These are phyloP conservation scores for Juglanconis sp. DNA, from an alignment of 2,329 filamentous ascomycete species.

Conservation along the genomic window DNA sequence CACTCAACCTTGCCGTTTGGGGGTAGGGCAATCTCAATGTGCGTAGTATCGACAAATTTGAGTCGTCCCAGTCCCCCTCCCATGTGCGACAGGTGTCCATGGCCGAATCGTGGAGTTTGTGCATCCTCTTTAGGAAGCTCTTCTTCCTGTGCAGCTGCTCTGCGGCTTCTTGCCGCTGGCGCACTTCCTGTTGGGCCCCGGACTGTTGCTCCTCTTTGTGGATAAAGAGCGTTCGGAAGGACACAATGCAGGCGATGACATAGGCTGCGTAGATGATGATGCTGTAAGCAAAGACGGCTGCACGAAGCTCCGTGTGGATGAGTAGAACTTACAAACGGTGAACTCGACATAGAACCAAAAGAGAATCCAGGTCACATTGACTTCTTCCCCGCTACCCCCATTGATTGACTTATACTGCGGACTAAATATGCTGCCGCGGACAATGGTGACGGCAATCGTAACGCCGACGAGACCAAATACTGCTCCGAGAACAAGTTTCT, in stretches of 20 bases:
- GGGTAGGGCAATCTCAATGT: background rate
- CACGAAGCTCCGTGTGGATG: background rate
- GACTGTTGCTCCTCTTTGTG: constrained; percentile 2
- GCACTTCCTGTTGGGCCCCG: background rate
- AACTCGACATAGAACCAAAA: constrained; percentile 22
- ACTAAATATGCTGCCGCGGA: constrained; percentile 20
- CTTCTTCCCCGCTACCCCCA: background rate
- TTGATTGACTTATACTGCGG: constrained; percentile 10
- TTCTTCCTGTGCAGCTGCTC: background rate
- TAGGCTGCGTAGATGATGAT: constrained; percentile 9
- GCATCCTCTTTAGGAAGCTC: background rate
- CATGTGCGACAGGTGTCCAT: background rate
- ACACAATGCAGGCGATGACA: constrained; percentile 21
- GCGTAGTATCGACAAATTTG: background rate
- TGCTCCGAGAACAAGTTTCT: constrained; percentile 18
- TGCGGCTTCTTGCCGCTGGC: background rate
- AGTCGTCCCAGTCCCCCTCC: background rate
- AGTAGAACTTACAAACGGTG: constrained; percentile 6
- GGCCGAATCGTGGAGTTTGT: background rate
- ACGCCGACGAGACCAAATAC: constrained; percentile 19
- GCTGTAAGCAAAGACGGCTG: background rate
- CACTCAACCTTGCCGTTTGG: background rate
- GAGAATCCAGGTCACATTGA: constrained; percentile 13
- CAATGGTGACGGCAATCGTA: constrained; percentile 21
- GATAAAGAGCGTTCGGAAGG: constrained; percentile 22